phyloP scores from a whole-genome alignment of 306 rosid species.

The Inga leiocalycina region DNA sequence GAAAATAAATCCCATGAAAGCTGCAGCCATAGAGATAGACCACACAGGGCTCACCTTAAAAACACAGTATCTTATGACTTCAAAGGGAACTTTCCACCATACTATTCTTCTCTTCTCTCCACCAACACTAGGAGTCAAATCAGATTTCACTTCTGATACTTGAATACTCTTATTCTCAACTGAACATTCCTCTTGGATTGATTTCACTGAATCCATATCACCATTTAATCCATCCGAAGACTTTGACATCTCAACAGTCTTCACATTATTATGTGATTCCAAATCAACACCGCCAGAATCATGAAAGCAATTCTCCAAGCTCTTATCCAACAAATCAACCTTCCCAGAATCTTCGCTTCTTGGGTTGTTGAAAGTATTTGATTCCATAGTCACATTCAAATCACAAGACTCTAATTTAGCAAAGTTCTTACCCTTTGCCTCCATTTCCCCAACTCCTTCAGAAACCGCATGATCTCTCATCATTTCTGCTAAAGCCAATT shows the following conservation, averaged over 20 bases:
- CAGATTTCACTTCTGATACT: conserved; percentile 38
- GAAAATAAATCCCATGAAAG: conserved; percentile 69
- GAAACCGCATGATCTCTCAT: neutral
- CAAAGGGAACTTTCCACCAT: conserved; percentile 97
- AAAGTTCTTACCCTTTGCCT: conserved; percentile 7
- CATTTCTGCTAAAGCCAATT: conserved; percentile 16
- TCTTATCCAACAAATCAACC: conserved; percentile 27
- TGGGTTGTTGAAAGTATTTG: neutral
- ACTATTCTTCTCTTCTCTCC: conserved; percentile 48
- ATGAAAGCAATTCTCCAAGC: conserved; percentile 38
- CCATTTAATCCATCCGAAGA: conserved; percentile 30
- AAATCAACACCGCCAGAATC: conserved; percentile 47
- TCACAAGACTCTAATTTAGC: conserved; percentile 30
- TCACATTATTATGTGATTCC: conserved; percentile 12
- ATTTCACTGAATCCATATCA: conserved; percentile 21
- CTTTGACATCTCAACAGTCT: conserved; percentile 19
- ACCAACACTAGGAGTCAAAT: conserved; percentile 16
- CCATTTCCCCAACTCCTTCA: conserved; percentile 26
- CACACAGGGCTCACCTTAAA: conserved; percentile 73
- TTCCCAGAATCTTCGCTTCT: conserved; percentile 33
- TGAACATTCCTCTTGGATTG: conserved; percentile 17
- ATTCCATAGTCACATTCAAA: conserved; percentile 28
- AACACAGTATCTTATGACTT: conserved; percentile 74
- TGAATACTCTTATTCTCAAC: conserved; percentile 9
- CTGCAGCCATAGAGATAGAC: conserved; percentile 84